phyloP scores from a whole-genome alignment of 768 basidiomycete species.

The Suillus luteus region DNA sequence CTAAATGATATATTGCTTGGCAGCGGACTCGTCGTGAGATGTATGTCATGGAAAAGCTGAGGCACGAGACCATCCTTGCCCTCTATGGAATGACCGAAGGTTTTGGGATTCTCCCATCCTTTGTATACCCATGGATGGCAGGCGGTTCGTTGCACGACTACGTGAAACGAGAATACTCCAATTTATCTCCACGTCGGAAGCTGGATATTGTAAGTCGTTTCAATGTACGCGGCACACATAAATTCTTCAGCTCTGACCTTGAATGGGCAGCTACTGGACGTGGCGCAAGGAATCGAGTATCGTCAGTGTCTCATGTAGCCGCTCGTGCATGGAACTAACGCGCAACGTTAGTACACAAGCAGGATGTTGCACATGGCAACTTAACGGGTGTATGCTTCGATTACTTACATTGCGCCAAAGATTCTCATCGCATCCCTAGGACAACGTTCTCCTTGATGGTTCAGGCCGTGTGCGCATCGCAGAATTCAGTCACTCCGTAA shows the following conservation, averaged over 20 bases:
- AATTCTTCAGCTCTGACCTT: background rate
- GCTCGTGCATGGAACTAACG: background rate
- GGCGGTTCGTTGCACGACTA: background rate
- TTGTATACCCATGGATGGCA: slow-evolving; percentile 2
- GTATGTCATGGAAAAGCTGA: background rate
- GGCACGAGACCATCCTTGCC: background rate
- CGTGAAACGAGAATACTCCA: background rate
- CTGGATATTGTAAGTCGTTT: background rate
- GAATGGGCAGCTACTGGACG: background rate
- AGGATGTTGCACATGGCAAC: background rate
- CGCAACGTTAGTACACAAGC: background rate
- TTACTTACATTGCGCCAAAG: background rate
- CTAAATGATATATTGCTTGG: background rate
- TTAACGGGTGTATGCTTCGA: background rate
- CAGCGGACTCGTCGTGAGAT: background rate
- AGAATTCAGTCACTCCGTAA: background rate
- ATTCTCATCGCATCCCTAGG: background rate
- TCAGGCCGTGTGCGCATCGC: background rate
- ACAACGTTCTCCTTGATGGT: background rate
- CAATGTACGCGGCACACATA: background rate
- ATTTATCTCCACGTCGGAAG: background rate
- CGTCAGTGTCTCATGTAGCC: background rate
- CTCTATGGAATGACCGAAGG: background rate
- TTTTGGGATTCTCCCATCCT: background rate
- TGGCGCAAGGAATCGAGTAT: slow-evolving; percentile 2